phyloP scores from a whole-genome alignment of 805 yeast genomes.

The Barnettozyma pratensis region DNA sequence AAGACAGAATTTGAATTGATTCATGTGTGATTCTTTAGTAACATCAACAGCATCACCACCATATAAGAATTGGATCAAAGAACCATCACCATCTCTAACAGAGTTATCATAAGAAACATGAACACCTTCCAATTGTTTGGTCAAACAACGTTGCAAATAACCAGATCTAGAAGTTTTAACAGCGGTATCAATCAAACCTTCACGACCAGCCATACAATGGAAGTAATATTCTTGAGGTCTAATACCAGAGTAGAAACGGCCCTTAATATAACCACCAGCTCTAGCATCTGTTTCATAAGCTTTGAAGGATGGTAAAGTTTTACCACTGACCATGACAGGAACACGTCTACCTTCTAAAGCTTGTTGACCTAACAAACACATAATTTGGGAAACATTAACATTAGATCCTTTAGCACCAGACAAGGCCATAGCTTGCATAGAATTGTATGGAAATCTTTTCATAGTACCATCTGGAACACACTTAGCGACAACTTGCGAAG shows the following conservation, averaged over 20 bases:
- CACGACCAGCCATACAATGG: slow-evolving; percentile 99
- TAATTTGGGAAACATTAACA: slow-evolving; percentile 97
- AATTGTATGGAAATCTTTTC: slow-evolving; percentile 91
- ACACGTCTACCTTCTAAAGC: slow-evolving; percentile 99
- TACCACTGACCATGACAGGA: slow-evolving; percentile 98
- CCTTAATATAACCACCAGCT: slow-evolving; percentile 97
- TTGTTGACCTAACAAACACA: slow-evolving; percentile 98
- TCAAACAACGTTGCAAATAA: slow-evolving; percentile 95
- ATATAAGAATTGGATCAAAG: slow-evolving; percentile 88
- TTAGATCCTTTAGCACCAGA: slow-evolving; percentile 99
- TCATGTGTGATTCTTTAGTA: slow-evolving; percentile 89
- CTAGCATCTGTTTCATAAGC: slow-evolving; percentile 95
- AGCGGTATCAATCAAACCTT: slow-evolving; percentile 98
- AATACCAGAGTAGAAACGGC: slow-evolving; percentile 96
- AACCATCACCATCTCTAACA: slow-evolving; percentile 93
- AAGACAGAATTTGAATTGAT: slow-evolving; percentile 87
- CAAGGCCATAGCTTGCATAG: slow-evolving; percentile 98
- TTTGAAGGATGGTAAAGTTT: slow-evolving; percentile 92
- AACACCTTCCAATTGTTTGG: slow-evolving; percentile 97
- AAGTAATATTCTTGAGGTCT: slow-evolving; percentile 98
- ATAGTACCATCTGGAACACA: slow-evolving; percentile 96
- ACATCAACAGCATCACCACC: slow-evolving; percentile 98
- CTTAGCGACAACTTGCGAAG: slow-evolving; percentile 89
- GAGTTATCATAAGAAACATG: slow-evolving; percentile 91
- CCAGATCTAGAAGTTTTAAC: slow-evolving; percentile 98